phyloP scores from a whole-genome alignment of 768 basidiomycete genomes.

The Gelatoporia subvermispora region DNA sequence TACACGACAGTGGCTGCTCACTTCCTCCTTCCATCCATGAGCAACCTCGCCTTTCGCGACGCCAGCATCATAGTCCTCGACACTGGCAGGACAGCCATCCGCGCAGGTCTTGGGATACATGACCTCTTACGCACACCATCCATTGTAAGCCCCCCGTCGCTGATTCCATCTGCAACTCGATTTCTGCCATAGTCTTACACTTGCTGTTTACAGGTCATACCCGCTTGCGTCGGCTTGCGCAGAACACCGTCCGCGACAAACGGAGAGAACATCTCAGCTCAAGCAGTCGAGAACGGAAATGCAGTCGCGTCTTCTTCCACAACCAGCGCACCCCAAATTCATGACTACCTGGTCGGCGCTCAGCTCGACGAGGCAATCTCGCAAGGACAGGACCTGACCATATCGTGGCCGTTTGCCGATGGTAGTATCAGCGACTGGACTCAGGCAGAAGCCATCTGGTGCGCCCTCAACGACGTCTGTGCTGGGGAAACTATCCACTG shows the following conservation, averaged over 20 bases:
- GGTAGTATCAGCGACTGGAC: conserved; percentile 72
- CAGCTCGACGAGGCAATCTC: conserved; percentile 78
- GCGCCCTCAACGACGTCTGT: conserved; percentile 21
- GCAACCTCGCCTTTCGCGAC: conserved; percentile 51
- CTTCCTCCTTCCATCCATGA: conserved; percentile 6
- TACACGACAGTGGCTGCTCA: neutral
- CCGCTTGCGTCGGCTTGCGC: conserved; percentile 76
- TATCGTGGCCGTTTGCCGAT: conserved; percentile 82
- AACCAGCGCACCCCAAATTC: conserved; percentile 47
- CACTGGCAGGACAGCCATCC: conserved; percentile 61
- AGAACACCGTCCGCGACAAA: conserved; percentile 32
- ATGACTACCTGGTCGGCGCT: conserved; percentile 79
- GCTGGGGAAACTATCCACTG: too few species aligned
- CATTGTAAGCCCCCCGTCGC: conserved; percentile 49
- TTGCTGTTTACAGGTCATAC: conserved; percentile 53
- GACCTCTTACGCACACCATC: conserved; percentile 77
- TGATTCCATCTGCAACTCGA: neutral
- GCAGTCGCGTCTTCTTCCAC: conserved; percentile 37
- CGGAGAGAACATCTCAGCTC: conserved; percentile 15
- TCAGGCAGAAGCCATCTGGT: conserved; percentile 90
- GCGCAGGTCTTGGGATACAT: conserved; percentile 74
- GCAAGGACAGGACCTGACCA: conserved; percentile 63
- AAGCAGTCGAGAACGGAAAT: conserved; percentile 18
- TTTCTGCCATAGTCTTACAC: neutral
- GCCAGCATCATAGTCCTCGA: conserved; percentile 79